Conservation (phyloP, 768 basidiomycete species). For the Rhodotorula sphaerocarpa region DNA sequence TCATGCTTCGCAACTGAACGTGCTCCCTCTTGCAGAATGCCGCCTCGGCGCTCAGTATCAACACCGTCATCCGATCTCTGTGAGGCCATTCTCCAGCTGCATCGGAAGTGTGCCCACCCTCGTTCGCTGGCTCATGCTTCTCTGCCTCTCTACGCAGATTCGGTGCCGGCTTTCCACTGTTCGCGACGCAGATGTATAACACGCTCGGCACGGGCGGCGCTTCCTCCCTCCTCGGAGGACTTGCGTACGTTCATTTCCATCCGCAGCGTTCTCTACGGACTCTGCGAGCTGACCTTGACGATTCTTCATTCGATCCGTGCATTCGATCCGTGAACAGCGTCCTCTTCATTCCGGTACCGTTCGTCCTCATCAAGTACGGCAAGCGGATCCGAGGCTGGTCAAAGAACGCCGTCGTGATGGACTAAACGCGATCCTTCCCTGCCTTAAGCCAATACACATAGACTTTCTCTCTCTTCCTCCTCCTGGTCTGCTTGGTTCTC, state of each 20-base stretch:
- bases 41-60: conserved; percentile 36
- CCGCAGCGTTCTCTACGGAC: neutral
- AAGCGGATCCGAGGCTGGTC: conserved; percentile 24
- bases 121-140: no score
- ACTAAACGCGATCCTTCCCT: conserved; percentile 1
- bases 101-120: no score
- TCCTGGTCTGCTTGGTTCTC: neutral
- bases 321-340: neutral
- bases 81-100: no score
- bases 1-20: neutral
- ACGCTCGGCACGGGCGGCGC: conserved; percentile 33
- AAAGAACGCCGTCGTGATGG: conserved; percentile 12
- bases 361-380: conserved; percentile 32
- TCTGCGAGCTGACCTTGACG: neutral
- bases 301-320: no score
- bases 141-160: no score
- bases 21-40: conserved; percentile 15
- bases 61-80: conserved; percentile 37
- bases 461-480: neutral
- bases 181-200: conserved; percentile 35
- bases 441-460: no score
- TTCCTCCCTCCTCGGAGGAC: conserved; percentile 30
- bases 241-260: conserved; percentile 4
- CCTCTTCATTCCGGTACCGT: conserved; percentile 29
- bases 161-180: conserved; percentile 33